These are phyloP conservation scores for Colletotrichum euphorbiae DNA, from an alignment of 2,329 filamentous ascomycete genomes.

Conservation along the genomic window DNA sequence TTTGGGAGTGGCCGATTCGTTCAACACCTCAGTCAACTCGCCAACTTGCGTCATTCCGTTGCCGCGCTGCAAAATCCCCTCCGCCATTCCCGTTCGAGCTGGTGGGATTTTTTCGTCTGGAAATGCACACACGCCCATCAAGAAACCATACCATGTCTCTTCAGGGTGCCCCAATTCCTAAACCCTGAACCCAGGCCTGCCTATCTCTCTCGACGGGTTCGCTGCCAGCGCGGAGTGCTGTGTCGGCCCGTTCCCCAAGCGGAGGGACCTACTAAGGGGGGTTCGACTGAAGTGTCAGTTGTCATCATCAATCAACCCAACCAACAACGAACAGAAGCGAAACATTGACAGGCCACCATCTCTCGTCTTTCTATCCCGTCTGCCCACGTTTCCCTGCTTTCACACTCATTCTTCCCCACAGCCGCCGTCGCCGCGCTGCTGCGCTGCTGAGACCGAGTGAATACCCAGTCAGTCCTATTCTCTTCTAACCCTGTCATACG, in stretches of 20 bases:
- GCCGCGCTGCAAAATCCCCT: constrained; percentile 2
- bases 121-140: constrained; percentile 3
- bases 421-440: neutral
- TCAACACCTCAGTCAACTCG: too few relatives aligned
- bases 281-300: constrained; percentile 19
- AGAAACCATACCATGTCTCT: neutral
- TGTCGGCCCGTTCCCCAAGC: constrained; percentile 28
- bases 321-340: neutral
- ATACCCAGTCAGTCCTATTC: too few relatives aligned
- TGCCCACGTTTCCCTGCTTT: constrained; percentile 15
- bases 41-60: constrained; percentile 25
- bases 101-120: neutral
- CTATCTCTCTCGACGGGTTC: neutral
- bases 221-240: constrained; percentile 25
- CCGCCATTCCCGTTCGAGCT: neutral
- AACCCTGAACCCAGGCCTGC: constrained; percentile 16
- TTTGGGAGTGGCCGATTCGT: neutral
- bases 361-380: neutral
- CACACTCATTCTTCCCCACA: neutral
- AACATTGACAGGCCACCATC: neutral
- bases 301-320: constrained; percentile 18
- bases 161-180: neutral
- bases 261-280: constrained; percentile 3
- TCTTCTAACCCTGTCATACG: neutral
- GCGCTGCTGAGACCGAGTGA: neutral